phyloP scores from a whole-genome alignment of 1,284 basidiomycete genomes.

The Anthracocystis setariae region DNA sequence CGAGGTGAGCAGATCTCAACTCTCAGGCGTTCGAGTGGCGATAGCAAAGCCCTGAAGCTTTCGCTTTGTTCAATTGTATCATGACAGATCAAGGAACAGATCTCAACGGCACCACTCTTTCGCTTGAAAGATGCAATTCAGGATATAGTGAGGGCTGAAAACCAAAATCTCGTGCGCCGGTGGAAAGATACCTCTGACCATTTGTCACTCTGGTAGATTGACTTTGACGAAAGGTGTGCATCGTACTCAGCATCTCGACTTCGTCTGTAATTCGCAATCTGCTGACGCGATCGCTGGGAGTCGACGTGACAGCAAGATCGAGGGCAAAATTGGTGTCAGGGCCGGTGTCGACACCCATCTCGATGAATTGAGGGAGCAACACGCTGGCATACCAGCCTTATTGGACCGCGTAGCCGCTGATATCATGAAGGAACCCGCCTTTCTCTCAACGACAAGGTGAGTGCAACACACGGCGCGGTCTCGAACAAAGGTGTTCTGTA shows the following conservation, averaged over 20 bases:
- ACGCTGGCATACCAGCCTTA: slow-evolving; percentile 8
- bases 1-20: slow-evolving; percentile 8
- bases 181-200: neutral
- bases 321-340: slow-evolving; percentile 21
- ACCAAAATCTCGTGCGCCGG: neutral
- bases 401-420: slow-evolving; percentile 28
- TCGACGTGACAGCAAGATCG: slow-evolving; percentile 13
- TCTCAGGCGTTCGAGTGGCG: too few species aligned
- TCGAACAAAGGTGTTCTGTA: too few species aligned
- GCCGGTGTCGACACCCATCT: slow-evolving; percentile 36
- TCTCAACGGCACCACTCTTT: slow-evolving; percentile 12
- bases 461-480: slow-evolving; percentile 5
- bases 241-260: too few species aligned
- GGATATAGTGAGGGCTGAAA: slow-evolving; percentile 10
- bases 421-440: slow-evolving; percentile 24
- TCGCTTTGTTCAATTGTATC: too few species aligned
- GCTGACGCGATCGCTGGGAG: too few species aligned
- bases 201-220: slow-evolving; percentile 14
- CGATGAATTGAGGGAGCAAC: slow-evolving; percentile 22
- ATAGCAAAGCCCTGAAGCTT: too few species aligned
- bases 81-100: slow-evolving; percentile 14
- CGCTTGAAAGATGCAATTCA: slow-evolving; percentile 13
- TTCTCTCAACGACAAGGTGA: slow-evolving; percentile 13
- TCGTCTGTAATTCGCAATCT: too few species aligned
- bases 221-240: slow-evolving; percentile 40